Percentiles rank a stretch among this genome's conserved stretches.
Conservation (phyloP, 192 early-diverging fungal species). For the Allomyces javanicus region DNA sequence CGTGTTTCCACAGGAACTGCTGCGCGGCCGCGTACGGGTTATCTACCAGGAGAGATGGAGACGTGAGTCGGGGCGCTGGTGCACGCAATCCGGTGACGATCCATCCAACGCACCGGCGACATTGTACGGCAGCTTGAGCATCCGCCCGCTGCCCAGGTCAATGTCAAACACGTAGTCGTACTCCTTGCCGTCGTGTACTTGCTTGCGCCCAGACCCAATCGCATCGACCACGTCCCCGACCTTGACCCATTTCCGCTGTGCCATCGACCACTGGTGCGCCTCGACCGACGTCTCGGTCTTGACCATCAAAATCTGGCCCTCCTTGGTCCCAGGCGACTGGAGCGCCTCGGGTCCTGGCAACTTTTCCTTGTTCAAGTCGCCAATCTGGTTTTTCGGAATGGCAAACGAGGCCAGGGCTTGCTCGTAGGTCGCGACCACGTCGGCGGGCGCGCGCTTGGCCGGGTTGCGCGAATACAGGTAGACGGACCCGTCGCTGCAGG, state of each 20-base stretch:
- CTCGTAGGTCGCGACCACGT: constrained; percentile 17
- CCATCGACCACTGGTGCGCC: constrained; percentile 66
- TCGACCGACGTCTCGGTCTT: constrained; percentile 49
- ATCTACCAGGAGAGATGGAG: constrained; percentile 26
- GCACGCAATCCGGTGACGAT: background rate
- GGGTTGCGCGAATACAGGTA: constrained; percentile 54
- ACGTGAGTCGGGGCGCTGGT: constrained; percentile 2
- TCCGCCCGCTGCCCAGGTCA: constrained; percentile 60
- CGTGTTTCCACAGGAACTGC: constrained; percentile 60
- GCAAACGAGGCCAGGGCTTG: constrained; percentile 20
- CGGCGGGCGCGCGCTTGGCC: constrained; percentile 36
- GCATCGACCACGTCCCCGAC: constrained; percentile 89
- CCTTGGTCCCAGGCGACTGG: constrained; percentile 44
- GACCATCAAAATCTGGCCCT: constrained; percentile 82
- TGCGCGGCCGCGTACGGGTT: constrained; percentile 90
- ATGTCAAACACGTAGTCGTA: constrained; percentile 99
- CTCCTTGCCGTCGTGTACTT: constrained; percentile 62
- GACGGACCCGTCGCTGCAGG: constrained; percentile 58
- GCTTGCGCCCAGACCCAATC: constrained; percentile 50
- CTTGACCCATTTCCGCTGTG: constrained; percentile 49
- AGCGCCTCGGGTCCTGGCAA: constrained; percentile 61
- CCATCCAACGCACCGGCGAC: constrained; percentile 28
- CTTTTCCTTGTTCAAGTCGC: constrained; percentile 59
- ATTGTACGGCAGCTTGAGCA: constrained; percentile 89
- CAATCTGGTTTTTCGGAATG: constrained; percentile 45